A percentile compares a stretch with the other conserved stretches of the same genome.
Evolutionary conservation across 768 basidiomycete species (phyloP).

Genomic region (Auriscalpium microsporum): DNA sequence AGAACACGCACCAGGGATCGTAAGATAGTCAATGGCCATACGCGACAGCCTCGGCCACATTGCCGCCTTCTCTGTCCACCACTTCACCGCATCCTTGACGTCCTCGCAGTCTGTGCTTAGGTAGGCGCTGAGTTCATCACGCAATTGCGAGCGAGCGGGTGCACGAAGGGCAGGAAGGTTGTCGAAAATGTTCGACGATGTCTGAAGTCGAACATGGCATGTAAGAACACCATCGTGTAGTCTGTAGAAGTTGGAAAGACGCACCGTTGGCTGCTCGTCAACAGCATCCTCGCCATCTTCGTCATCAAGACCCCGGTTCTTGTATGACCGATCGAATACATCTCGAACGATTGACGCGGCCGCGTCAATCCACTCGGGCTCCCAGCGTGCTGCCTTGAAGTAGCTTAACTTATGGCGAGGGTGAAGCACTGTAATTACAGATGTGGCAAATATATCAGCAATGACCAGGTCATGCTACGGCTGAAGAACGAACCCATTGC

Average conservation of each 20-base stretch:
- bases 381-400: conserved; percentile 5
- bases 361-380: conserved; percentile 3
- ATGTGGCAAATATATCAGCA: too few relatives aligned
- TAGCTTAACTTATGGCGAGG: conserved; percentile 9
- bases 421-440: conserved; percentile 10
- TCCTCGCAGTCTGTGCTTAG: conserved; percentile 20
- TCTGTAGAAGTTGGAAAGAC: too few relatives aligned
- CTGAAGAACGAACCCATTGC: too few relatives aligned
- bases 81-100: conserved; percentile 19
- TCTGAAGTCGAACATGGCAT: too few relatives aligned
- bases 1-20: neutral
- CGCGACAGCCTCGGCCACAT: conserved; percentile 23
- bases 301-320: neutral
- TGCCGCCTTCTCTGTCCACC: conserved; percentile 21
- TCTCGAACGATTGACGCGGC: neutral
- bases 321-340: too few relatives aligned
- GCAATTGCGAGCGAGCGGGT: conserved; percentile 5
- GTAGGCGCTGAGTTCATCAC: conserved; percentile 23
- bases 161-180: conserved; percentile 14
- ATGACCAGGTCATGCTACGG: too few relatives aligned
- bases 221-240: too few relatives aligned
- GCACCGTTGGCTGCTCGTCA: too few relatives aligned
- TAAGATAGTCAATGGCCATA: conserved; percentile 27
- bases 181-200: conserved; percentile 24
- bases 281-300: neutral